Base-by-base conservation (phyloP, 2,329 filamentous ascomycete genomes). In the Hypoxylon sp. region DNA sequence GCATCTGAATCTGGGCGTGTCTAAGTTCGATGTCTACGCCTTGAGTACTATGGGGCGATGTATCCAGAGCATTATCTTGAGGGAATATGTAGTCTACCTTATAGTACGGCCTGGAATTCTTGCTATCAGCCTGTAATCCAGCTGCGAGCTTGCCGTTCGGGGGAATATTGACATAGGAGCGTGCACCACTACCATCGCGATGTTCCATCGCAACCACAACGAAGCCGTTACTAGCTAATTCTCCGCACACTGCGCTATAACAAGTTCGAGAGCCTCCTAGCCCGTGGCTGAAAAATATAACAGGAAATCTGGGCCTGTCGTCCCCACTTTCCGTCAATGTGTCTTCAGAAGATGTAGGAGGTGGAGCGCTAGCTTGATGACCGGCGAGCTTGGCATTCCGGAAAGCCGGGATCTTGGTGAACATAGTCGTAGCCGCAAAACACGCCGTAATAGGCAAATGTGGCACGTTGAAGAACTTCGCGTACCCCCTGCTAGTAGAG, bases 251-350 rank as follows among this genome's bases (percentile, higher is more conserved):
- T 14, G 84, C 84, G 17, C 86, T 89, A 73, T 90, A 90, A 68
- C 85, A 86, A 2, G 88, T 90, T 50, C 88, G 80, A 1, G 87
- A 90, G 0, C 88, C 89, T 4, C 89, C 88, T 5, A 91, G 78
- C 0, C 89, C 89, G 76, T 91, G 89, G 72, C 87, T 90, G 76
- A 92, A 91, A 21, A 91, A 81, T 34, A 91, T 81, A 21, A 91
- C 79, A 1, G 89, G 89, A 65, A 91, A 91, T 3, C 68, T 81
- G 0, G 87, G 86, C 64, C 73, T 77, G 30, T 55, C 52, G 17
- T 59, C 52, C 13, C 69, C 51, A 51, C 34, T 60, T 34, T 63
- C 61, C 2, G 32, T 59, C 53, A 70, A 48, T 3, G 57, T 72
- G 30, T 70, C 72, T 66, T 74, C 63, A 59, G 66, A 65, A 14